Percentiles rank a stretch among this genome's conserved stretches.
Evolutionary conservation across 495 filamentous ascomycete genomes (phyloP).

Genomic region (Pseudoneurospora amorphoporcata): DNA sequence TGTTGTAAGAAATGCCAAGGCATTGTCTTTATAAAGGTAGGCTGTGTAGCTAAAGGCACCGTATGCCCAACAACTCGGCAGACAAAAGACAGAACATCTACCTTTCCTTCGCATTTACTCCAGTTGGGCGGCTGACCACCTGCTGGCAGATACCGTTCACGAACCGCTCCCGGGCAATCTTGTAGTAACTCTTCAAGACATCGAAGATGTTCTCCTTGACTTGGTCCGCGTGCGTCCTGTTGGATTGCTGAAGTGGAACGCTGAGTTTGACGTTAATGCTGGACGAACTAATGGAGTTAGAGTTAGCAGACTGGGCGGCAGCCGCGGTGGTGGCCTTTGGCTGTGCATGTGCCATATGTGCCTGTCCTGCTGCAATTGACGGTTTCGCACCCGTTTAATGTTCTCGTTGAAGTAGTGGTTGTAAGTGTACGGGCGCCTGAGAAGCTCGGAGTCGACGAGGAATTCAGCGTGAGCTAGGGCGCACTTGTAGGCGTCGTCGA

Average conservation of each 20-base stretch:
- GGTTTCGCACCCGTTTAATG: constrained; percentile 26
- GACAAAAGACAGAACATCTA: no score
- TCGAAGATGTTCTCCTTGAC: constrained; percentile 42
- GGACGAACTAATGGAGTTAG: neutral
- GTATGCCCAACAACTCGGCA: no score
- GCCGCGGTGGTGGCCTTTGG: neutral
- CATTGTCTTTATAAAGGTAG: neutral
- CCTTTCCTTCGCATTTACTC: no score
- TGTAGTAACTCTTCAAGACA: constrained; percentile 47
- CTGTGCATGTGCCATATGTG: neutral
- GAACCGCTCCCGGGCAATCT: constrained; percentile 42
- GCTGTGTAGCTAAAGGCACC: no score
- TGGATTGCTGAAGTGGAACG: constrained; percentile 3
- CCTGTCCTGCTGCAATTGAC: constrained; percentile 7
- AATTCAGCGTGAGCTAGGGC: constrained; percentile 34
- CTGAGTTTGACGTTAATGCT: neutral
- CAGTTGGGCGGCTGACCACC: constrained; percentile 19
- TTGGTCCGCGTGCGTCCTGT: constrained; percentile 35
- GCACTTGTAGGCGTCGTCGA: constrained; percentile 29
- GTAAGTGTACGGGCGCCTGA: constrained; percentile 31
- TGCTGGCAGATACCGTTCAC: constrained; percentile 39
- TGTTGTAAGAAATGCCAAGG: neutral
- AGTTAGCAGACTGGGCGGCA: neutral
- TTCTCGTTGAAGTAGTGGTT: constrained; percentile 44
- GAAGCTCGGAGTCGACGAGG: constrained; percentile 39